Evolutionary conservation across 1,284 basidiomycete genomes (phyloP).

Genomic region (Cryptococcus wingfieldii): DNA sequence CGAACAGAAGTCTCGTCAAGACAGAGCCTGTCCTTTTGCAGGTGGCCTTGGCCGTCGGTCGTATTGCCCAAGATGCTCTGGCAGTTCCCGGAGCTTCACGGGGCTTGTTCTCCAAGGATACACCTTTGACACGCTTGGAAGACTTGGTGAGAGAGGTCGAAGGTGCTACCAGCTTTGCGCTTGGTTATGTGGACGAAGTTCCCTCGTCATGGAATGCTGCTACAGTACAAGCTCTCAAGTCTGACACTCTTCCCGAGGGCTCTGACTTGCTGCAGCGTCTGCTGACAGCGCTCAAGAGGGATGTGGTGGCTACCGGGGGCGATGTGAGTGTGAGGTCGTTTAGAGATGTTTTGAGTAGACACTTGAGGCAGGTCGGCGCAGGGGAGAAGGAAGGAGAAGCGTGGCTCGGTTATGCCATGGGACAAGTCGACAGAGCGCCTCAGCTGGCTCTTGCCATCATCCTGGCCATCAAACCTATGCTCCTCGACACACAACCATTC

Average conservation of each 20-base stretch:
- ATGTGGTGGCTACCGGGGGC: constrained; percentile 50
- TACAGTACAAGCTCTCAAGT: constrained; percentile 48
- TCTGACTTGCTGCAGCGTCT: constrained; percentile 36
- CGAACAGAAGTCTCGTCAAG: constrained; percentile 61
- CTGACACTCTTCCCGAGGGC: constrained; percentile 6
- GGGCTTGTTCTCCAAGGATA: constrained; percentile 54
- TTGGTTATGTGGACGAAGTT: constrained; percentile 54
- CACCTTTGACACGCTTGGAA: constrained; percentile 49
- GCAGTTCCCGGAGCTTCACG: constrained; percentile 54
- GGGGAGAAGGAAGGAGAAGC: constrained; percentile 64
- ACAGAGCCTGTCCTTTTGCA: constrained; percentile 21
- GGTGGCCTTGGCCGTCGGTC: constrained; percentile 35
- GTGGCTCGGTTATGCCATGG: constrained; percentile 68
- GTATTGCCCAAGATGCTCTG: constrained; percentile 51
- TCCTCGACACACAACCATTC: constrained; percentile 66
- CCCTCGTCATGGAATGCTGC: constrained; percentile 53
- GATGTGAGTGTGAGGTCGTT: constrained; percentile 58
- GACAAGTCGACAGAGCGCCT: constrained; percentile 61
- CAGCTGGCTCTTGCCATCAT: constrained; percentile 64
- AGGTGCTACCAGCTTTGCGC: constrained; percentile 64
- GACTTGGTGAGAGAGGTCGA: constrained; percentile 56
- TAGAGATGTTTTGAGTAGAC: constrained; percentile 58
- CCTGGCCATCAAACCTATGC: constrained; percentile 59
- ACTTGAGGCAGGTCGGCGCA: constrained; percentile 57
- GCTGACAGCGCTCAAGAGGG: constrained; percentile 22